These are phyloP conservation scores for Eucalyptus tenuipes DNA, from an alignment of 345 rosid species.

Conservation along the genomic window DNA sequence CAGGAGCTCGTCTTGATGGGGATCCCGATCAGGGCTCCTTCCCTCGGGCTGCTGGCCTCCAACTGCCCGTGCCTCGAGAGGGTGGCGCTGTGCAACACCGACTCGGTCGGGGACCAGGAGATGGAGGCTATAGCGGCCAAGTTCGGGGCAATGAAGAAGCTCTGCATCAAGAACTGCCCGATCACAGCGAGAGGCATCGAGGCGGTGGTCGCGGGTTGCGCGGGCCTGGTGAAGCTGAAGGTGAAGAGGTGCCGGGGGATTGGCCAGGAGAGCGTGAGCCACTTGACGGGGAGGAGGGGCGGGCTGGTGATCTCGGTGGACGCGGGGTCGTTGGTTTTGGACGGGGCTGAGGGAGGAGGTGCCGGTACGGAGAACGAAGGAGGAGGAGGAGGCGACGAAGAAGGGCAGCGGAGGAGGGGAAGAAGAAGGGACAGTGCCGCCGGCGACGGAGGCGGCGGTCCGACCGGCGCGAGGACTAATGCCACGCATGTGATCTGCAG, in stretches of 20 bases:
- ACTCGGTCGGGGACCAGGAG: constrained; percentile 21
- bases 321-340: neutral
- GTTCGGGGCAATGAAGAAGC: constrained; percentile 27
- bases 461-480: neutral
- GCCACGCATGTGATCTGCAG: constrained; percentile 15
- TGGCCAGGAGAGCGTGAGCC: neutral
- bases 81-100: constrained; percentile 29
- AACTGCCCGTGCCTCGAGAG: constrained; percentile 24
- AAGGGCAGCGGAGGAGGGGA: neutral
- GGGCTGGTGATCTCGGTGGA: constrained; percentile 18
- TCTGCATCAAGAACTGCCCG: constrained; percentile 41
- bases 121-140: constrained; percentile 19
- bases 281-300: neutral
- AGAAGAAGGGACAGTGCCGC: neutral
- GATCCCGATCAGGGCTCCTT: neutral
- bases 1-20: constrained; percentile 36
- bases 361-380: neutral
- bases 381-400: neutral
- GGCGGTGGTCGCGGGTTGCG: constrained; percentile 21
- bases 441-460: neutral
- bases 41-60: constrained; percentile 15
- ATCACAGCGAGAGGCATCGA: constrained; percentile 17
- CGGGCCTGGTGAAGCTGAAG: constrained; percentile 31
- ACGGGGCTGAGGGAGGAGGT: neutral
- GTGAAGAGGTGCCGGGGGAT: constrained; percentile 34